These are phyloP conservation scores for Scheffersomyces ergatensis DNA, from an alignment of 805 yeast genomes.

Conservation along the genomic window DNA sequence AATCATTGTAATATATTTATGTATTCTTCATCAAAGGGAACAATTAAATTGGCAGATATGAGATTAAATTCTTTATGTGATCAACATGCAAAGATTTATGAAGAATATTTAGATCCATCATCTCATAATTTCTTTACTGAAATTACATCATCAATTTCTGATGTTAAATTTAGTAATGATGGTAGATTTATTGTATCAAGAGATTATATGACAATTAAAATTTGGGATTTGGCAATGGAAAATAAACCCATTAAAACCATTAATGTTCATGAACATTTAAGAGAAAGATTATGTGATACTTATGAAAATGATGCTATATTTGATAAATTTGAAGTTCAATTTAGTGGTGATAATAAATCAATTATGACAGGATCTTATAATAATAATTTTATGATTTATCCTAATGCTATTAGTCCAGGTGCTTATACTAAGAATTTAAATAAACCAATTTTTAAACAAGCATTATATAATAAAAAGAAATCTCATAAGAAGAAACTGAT, in stretches of 20 bases:
- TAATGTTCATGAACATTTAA: conserved; percentile 90
- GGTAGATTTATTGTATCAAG: conserved; percentile 96
- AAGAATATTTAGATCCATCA: conserved; percentile 89
- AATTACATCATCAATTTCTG: conserved; percentile 90
- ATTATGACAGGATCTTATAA: conserved; percentile 97
- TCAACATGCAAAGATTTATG: conserved; percentile 79
- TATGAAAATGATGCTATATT: conserved; percentile 98
- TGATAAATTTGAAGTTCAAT: conserved; percentile 96
- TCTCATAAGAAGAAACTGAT: conserved; percentile 2
- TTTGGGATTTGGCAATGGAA: conserved; percentile 99
- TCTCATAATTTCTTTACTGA: conserved; percentile 96
- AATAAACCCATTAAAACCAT: conserved; percentile 91
- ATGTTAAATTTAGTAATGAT: conserved; percentile 85
- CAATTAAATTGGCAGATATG: conserved; percentile 95
- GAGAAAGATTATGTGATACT: conserved; percentile 92
- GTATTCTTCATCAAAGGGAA: conserved; percentile 94
- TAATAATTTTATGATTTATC: conserved; percentile 95
- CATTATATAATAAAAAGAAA: conserved; percentile 11
- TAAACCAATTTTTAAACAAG: conserved; percentile 11
- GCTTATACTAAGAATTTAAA: conserved; percentile 4
- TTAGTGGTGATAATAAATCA: conserved; percentile 87
- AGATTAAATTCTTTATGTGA: conserved; percentile 94
- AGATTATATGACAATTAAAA: conserved; percentile 95
- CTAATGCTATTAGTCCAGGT: conserved; percentile 52
- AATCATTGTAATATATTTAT: conserved; percentile 86